Evolutionary conservation across 257 asterid genomes (phyloP), one percentile per base, ranked within the genome.

Genomic region (Lavandula angustifolia): DNA sequence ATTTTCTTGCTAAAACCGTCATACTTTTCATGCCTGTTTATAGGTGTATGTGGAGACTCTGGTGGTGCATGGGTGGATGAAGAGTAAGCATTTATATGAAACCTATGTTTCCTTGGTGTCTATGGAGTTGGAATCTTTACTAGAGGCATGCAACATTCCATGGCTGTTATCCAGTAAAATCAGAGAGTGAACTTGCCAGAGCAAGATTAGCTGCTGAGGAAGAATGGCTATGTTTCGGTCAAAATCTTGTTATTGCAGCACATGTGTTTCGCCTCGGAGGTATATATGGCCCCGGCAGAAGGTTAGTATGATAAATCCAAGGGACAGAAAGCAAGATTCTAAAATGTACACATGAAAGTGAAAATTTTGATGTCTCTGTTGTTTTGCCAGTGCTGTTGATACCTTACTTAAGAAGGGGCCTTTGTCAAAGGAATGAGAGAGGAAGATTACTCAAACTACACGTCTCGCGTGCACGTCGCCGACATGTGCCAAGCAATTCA

Each of bases 271-370:
- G 98, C 64, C 88, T 89, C 1, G 98, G 96, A 70, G 98, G 98
- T 32, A 87, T 89, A 78, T 92, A 92, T 37, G 97, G 98, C 73
- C 96, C 97, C 59, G 91, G 97, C 52, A 82, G 98, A 87, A 92
- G 98, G 98, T 89, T 61, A 37, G 77, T 38, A 10, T 60, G 43
- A 13, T 32, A 46, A 57, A 43, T 43, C 11, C 27, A 58, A 5
- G 27, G 27, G 27, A 22, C 27, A 22, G 27, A 22, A 22, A 22
- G 27, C 27, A 22, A 22, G 27, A 22, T 22, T 22, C 27, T 22
- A 22, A 22, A 22, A 0, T 22, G 27, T 33, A 32, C 17, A 33
- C 56, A 49, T 8, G 52, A 49, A n/a, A 33, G 18, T 54, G 22
- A 41, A n/a, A 6, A 54, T 4, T 8, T 11, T 12, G 31, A 3